phyloP scores from a whole-genome alignment of 2,329 filamentous ascomycete species.

The Gnomoniopsis sp. region DNA sequence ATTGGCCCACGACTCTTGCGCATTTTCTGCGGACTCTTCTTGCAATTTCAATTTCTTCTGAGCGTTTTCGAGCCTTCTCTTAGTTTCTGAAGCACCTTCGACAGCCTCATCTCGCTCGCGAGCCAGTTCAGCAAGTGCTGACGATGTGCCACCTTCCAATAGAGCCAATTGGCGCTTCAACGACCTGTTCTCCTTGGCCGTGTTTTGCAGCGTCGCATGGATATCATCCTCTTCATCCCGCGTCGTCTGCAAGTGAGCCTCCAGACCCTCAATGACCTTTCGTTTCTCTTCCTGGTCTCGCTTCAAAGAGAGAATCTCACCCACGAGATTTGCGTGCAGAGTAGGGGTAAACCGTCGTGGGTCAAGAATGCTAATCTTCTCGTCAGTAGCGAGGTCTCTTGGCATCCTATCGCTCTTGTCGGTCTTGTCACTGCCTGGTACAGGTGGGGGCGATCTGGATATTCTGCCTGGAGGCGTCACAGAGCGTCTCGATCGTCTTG shows the following conservation, averaged over 20 bases:
- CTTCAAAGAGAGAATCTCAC: constrained; percentile 83
- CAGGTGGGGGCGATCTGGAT: constrained; percentile 56
- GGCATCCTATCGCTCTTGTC: constrained; percentile 51
- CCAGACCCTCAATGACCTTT: constrained; percentile 80
- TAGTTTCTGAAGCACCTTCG: constrained; percentile 67
- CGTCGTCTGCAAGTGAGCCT: constrained; percentile 67
- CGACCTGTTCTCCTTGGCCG: constrained; percentile 72
- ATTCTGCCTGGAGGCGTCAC: constrained; percentile 57
- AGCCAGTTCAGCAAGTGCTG: constrained; percentile 77
- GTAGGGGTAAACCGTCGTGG: constrained; percentile 93
- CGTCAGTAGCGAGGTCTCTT: constrained; percentile 60
- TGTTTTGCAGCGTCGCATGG: constrained; percentile 57
- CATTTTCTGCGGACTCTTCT: constrained; percentile 78
- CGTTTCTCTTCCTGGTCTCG: constrained; percentile 89
- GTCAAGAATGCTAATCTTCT: constrained; percentile 73
- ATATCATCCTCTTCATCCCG: constrained; percentile 73
- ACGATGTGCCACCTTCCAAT: constrained; percentile 83
- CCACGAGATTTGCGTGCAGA: constrained; percentile 88
- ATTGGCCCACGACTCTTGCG: constrained; percentile 75
- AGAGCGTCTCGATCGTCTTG: constrained; percentile 61
- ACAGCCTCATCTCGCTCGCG: constrained; percentile 84
- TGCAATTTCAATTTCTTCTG: constrained; percentile 76
- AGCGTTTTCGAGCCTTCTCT: constrained; percentile 69
- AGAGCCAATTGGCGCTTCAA: constrained; percentile 82
- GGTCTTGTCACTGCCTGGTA: constrained; percentile 38